Evolutionary conservation across 371 early-diverging fungal species (phyloP).

Genomic region (Rhizomucor pusillus): DNA sequence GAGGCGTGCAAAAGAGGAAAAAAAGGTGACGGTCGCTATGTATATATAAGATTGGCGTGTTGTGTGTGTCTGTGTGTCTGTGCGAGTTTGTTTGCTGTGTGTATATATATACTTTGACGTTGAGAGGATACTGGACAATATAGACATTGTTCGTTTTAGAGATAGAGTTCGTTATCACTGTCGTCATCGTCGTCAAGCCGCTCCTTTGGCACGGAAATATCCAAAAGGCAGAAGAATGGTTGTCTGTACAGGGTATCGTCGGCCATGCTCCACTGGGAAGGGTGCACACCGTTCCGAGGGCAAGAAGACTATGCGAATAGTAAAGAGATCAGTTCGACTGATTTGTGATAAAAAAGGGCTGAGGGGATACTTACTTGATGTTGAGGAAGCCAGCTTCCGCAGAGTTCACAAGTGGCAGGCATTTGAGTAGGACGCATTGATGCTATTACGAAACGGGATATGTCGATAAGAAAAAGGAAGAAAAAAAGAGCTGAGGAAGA

Average conservation of each 20-base stretch:
- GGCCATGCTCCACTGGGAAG: slow-evolving; percentile 23
- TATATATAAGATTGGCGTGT: neutral
- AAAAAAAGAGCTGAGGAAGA: no score
- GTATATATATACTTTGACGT: neutral
- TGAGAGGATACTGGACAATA: no score
- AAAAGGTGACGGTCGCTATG: neutral
- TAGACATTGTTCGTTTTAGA: neutral
- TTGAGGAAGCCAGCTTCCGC: slow-evolving; percentile 26
- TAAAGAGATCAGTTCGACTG: neutral
- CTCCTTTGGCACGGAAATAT: neutral
- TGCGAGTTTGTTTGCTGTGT: neutral
- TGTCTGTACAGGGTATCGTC: neutral
- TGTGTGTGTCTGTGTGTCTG: neutral
- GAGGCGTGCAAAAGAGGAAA: neutral
- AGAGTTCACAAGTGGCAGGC: slow-evolving; percentile 33
- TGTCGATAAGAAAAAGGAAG: neutral
- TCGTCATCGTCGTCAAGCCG: slow-evolving; percentile 1
- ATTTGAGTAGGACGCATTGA: neutral
- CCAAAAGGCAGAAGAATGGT: neutral
- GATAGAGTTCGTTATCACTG: neutral
- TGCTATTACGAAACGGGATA: neutral
- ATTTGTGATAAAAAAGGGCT: neutral
- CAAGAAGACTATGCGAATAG: slow-evolving; percentile 21
- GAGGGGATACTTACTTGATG: slow-evolving; percentile 16
- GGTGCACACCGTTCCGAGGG: slow-evolving; percentile 28